Base-by-base conservation (phyloP, 1,284 basidiomycete genomes). In the Albatrellus sp. region DNA sequence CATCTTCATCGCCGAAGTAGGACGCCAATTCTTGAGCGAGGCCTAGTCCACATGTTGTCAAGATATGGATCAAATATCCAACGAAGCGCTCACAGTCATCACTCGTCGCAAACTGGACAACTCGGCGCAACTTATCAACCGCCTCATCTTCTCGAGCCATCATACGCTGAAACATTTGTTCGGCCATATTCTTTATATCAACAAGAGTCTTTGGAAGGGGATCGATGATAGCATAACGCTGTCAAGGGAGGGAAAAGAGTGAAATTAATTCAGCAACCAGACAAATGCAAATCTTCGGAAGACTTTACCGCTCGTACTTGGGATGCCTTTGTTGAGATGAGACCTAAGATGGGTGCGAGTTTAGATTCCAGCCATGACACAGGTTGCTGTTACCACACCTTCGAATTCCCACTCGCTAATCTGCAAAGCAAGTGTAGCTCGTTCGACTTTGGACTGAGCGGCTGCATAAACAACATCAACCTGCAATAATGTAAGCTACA, bases 1-100 rank as follows among this genome's bases (percentile, higher is more conserved):
- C 66, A 29, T 62, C 59, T 8, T 57, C 52, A 50, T 72, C 66
- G 13, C 69, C 71, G 47, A 75, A 74, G 51, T 73, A 69, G 10
- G 52, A 49, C 0, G 69, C 67, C 2, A 75, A 58, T 32, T 54
- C 56, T n/a, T 67, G 61, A 3, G 70, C 63, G 40, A 70, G 59
- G 51, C 70, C 70, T 73, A 45, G 24, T 7, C 24, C 3, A 24
- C 24, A 24, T 4, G 7, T 7, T 24, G 24, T 24, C 24, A 24
- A 24, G 24, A 3, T 24, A 24, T 24, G 3, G n/a, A 24, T 24
- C 7, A 24, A 31, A 31, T 35, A 9, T 37, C n/a, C 36, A 35
- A 19, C 20, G 19, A 17, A 9, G 32, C 13, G 57, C 60, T 49
- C 47, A 72, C 72, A 75, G 46, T 70, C 62, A 35, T 69, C 64